Base-by-base conservation (phyloP, 2,329 filamentous ascomycete genomes). In the Pseudopyrenochaeta lycopersici region DNA sequence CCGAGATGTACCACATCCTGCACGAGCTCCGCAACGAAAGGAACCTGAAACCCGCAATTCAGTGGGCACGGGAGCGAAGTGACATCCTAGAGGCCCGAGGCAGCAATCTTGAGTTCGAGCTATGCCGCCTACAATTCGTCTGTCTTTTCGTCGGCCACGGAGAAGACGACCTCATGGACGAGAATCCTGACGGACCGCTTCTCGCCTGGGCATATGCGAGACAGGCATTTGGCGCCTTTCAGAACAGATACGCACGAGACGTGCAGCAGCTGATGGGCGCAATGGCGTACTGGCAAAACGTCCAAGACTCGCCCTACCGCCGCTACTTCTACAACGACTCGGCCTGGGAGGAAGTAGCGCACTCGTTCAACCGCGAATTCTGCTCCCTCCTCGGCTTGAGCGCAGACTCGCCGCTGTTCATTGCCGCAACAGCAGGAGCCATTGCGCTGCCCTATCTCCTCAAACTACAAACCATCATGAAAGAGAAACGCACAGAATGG, bases 71-170 rank as follows among this genome's bases (percentile, higher is more conserved):
- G 32, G 72, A 82, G 21, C 89, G 97, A 67, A 88, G 87, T 53
- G 75, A 77, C 4, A 81, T 87, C 21, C 82, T 99, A 2, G 92
- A 97, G 68, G 84, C 85, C 3, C 85, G 92, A 42, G 94, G 93
- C 2, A 97, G 92, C 68, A 97, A 96, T 65, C 85, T 99, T 2
- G 94, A 98, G 73, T 99, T 98, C 60, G 94, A 99, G 70, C 86
- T 99, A 2, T 91, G 89, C 77, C 90, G 92, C 61, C 82, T 98
- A 15, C 92, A 97, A 64, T 99, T 91, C 66, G 85, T 98, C 30
- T 94, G 91, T 85, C 83, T 97, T 1, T 97, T 96, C 76, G 50
- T 65, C n/a, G 60, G 63, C 23, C 47, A 55, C 5, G 49, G 40
- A 9, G 33, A 89, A 0, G 84, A 85, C 9, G 77, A 86, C 1